Base-by-base conservation (phyloP, 2,329 filamentous ascomycete species). In the Ophiostoma sp. region DNA sequence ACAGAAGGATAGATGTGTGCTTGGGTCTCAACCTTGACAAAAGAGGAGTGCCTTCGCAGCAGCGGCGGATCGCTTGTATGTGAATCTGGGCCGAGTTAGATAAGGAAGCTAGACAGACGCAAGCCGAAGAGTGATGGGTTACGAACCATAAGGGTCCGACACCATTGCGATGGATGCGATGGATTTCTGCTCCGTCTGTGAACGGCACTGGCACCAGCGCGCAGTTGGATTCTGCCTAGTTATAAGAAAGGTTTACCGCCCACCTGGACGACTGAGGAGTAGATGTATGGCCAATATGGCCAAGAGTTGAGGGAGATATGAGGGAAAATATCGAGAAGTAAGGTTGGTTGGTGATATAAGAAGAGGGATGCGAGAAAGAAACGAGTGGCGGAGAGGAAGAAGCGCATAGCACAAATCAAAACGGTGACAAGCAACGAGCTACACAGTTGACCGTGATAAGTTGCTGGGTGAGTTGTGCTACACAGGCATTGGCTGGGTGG, bases 51-150 rank as follows among this genome's bases (percentile, higher is more conserved):
- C 73, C 93, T 90, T 76, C 84, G 89, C 70, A 98, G 82, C 12
- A 97, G 83, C n/a, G 87, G 83, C 42, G 93, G 92, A 74, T 97
- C 93, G 38, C 86, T 89, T 52, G 79, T 74, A 69, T 81, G 78
- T 73, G 85, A 77, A 69, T 78, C 77, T 76, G 62, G n/a, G 38
- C 16, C 36, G 27, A 11, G 47, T 69, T 44, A 69, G 69, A 11
- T 11, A 55, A 18, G 18, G 18, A 44, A 47, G 41, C 36, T 38
- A 38, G 27, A 38, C 16, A 38, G 36, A 45, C 27, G 18, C 38
- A 8, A 52, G 47, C 47, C 27, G 27, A 52, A 52, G 8, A 18
- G n/a, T n/a, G 8, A 45, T 45, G 41, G 52, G 58, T 12, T 14
- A 41, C 49, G 14, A 42, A 63, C 60, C 60, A 44, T 44, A 63